Evolutionary conservation across 73 alveolate genomes (phyloP), one percentile per base, ranked within the genome.

Genomic region (Paramecium pentaurelia): DNA sequence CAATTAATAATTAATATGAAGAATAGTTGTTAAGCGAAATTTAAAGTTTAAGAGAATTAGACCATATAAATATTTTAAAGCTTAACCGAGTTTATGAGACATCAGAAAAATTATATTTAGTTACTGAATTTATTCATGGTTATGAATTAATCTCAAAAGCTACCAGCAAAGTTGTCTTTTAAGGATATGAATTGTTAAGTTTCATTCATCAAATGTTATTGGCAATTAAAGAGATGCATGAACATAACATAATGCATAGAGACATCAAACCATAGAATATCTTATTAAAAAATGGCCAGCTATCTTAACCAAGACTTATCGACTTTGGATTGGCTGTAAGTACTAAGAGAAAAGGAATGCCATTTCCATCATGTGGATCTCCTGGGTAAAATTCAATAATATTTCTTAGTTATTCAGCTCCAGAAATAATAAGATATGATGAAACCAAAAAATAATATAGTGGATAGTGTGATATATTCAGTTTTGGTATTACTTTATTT

Each of bases 361-460:
- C 88, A 14, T 75, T 75, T 42, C 88, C 88, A 11, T 42, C 58
- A 18, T 75, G 88, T 75, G 88, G 88, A 16, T 30, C 59, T 37
- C 34, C 16, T 12, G 88, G 88, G 88, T 75, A 75, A 2, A 2
- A 30, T 38, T 36, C 1, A 3, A 6, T 10, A 16, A 7, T 7
- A 42, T 75, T 14, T 22, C 1, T 75, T 12, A 75, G 88, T 22
- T 75, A 75, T 37, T 75, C 88, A 12, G 88, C 88, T 38, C 88
- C 88, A n/a, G 88, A 75, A 38, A 42, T 75, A 6, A 8, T 75
- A 36, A 30, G 60, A 30, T 75, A 12, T 20, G 88, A 75, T 14
- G 88, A 75, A 38, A 75, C 88, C 6, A 75, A 75, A 42, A 75
- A 75, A 20, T 12, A 30, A 42, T 75, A 75, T 22, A 38, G 10